phyloP scores from a whole-genome alignment of 2,329 filamentous ascomycete species.

The Exophiala viscosa region DNA sequence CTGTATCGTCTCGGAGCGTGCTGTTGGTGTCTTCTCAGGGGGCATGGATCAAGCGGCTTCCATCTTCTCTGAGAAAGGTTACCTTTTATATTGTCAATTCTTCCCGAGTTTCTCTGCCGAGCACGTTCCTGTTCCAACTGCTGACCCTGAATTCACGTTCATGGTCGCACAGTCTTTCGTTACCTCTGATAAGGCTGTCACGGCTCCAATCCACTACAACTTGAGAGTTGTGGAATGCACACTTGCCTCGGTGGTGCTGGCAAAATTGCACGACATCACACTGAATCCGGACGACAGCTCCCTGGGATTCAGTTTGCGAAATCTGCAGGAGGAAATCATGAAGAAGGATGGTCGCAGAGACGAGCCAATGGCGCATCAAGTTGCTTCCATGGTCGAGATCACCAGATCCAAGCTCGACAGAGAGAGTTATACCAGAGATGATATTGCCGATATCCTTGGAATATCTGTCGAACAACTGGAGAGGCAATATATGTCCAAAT shows the following conservation, averaged over 20 bases:
- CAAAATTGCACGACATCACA: constrained; percentile 57
- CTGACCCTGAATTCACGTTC: constrained; percentile 80
- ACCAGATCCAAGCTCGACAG: constrained; percentile 68
- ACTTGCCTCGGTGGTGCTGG: constrained; percentile 69
- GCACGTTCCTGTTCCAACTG: constrained; percentile 76
- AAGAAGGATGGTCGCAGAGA: constrained; percentile 45
- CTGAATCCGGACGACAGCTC: constrained; percentile 77
- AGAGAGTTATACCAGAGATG: constrained; percentile 81
- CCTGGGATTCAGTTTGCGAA: constrained; percentile 75
- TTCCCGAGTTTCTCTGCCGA: constrained; percentile 70
- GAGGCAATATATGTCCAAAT: constrained; percentile 75
- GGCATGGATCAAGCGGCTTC: constrained; percentile 98
- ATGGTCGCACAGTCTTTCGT: constrained; percentile 94
- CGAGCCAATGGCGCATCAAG: constrained; percentile 60
- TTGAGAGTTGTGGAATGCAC: constrained; percentile 93
- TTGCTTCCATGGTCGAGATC: constrained; percentile 67
- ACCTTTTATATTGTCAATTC: constrained; percentile 87
- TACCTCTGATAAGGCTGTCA: constrained; percentile 89
- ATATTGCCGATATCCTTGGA: constrained; percentile 70
- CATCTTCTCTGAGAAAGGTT: constrained; percentile 82
- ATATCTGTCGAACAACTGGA: constrained; percentile 70
- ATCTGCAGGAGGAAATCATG: constrained; percentile 83
- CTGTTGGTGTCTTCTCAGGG: constrained; percentile 93
- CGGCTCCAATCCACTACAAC: constrained; percentile 92
- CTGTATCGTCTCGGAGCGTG: constrained; percentile 88